Evolutionary conservation across 208 protist species (phyloP).

Genomic region (Wallacemonas sp.): DNA sequence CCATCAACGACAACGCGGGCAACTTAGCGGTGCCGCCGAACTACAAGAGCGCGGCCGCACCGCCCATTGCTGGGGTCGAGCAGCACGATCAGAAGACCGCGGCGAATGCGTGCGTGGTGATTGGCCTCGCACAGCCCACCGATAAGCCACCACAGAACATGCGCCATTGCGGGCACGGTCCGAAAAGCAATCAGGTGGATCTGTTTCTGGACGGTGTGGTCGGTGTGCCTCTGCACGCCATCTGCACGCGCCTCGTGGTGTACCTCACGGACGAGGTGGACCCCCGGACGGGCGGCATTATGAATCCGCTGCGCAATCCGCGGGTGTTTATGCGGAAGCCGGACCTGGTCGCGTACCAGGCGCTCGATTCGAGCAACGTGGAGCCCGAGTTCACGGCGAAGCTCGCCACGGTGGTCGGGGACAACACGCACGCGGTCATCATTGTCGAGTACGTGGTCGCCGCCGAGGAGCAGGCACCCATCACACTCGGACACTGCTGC

Average conservation of each 20-base stretch:
- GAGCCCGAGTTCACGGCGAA: constrained; percentile 46
- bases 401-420: constrained; percentile 18
- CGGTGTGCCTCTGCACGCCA: constrained; percentile 55
- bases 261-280: constrained; percentile 58
- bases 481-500: constrained; percentile 63
- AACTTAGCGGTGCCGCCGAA: constrained; percentile 41
- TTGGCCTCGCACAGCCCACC: constrained; percentile 34
- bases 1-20: constrained; percentile 30
- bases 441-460: constrained; percentile 75
- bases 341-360: constrained; percentile 52
- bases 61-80: constrained; percentile 17
- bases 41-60: constrained; percentile 34
- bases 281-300: constrained; percentile 20
- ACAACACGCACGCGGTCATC: constrained; percentile 41
- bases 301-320: constrained; percentile 38
- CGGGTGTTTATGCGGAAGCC: constrained; percentile 57
- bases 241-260: constrained; percentile 57
- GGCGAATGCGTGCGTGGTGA: constrained; percentile 33
- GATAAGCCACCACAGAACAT: constrained; percentile 23
- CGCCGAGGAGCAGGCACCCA: constrained; percentile 23
- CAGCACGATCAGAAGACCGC: constrained; percentile 10
- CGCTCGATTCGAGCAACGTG: constrained; percentile 31
- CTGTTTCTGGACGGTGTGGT: constrained; percentile 49
- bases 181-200: constrained; percentile 30
- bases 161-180: constrained; percentile 25